Evolutionary conservation across 2,329 filamentous ascomycete genomes (phyloP).

Genomic region (Calonectria pauciramosa): DNA sequence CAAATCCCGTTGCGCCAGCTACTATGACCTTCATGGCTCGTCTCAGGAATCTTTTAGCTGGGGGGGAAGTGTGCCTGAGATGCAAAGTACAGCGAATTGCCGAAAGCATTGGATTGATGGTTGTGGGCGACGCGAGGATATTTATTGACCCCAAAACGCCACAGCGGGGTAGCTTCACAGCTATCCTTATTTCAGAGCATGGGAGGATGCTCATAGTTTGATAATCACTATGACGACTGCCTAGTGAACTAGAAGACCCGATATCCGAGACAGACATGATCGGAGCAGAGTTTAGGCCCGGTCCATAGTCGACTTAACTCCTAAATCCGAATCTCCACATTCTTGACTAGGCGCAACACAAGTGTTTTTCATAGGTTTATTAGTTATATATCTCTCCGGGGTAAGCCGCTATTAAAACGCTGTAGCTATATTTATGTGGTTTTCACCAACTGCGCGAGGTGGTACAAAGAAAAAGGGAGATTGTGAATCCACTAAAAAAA

Average conservation of each 20-base stretch:
- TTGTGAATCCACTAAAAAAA: no score
- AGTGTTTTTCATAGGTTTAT: not conserved
- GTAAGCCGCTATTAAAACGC: no score
- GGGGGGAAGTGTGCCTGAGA: not conserved
- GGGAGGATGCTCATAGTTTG: not conserved
- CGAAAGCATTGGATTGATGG: not conserved
- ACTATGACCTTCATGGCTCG: slow-evolving; percentile 59
- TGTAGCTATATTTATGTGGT: no score
- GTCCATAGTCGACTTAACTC: not conserved
- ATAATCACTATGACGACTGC: not conserved
- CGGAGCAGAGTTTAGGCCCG: not conserved
- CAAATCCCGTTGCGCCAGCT: slow-evolving; percentile 57
- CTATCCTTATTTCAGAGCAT: not conserved
- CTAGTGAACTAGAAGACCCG: not conserved
- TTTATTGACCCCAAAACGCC: not conserved
- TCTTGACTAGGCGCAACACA: not conserved
- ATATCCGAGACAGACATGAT: not conserved
- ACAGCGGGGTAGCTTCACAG: not conserved
- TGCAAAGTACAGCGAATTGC: not conserved
- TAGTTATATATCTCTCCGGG: no score
- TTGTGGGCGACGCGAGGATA: not conserved
- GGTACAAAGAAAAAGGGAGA: no score
- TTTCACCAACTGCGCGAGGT: no score
- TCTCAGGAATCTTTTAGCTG: no score
- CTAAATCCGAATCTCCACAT: not conserved